Base-by-base conservation (phyloP, 148 eudicot species). In the Rhododendron griersonianum region DNA sequence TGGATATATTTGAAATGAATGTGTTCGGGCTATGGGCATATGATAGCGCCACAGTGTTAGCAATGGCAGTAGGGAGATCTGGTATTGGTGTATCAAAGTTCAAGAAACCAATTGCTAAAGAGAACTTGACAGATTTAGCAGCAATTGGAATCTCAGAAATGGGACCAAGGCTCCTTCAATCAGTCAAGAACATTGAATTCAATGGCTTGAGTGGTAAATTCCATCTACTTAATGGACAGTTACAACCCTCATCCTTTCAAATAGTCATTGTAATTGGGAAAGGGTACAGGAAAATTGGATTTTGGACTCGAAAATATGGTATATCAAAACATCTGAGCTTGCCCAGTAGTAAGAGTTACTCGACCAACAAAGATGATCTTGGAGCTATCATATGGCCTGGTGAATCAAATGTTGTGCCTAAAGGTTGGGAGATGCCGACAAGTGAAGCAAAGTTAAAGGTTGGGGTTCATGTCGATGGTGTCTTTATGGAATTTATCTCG, bases 131-230 rank as follows among this genome's bases (percentile, higher is more conserved):
- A 39, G 92, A 93, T 86, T 57, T 93, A 74, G 87, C 87, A 39
- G 85, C 86, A 47, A 84, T 92, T 75, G 93, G 92, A 65, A 88
- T 87, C 80, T 93, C 95, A 11, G 79, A 82, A 45, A 73, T 39
- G 75, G 98, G 98, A 18, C 88, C 90, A 18, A 30, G 37, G 82
- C 87, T 95, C 33, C 90, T 87, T 51, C 55, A 73, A 57, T 80
- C 87, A 63, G 75, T 94, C 45, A 53, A 73, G 73, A 85, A 89
- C 9, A 84, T 78, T 6, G 89, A 78, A 47, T 91, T 92, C 74
- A 82, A n/a, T 33, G 98, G 98, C 2, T 78, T 94, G 80, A 91
- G 93, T 85, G 98, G 97, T 1, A 80, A 92, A 63, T 94, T 92
- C 65, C 59, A n/a, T 57, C 82, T 93, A 28, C 59, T 84, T 6